Percentiles rank a stretch among this genome's conserved stretches.
phyloP scores from a whole-genome alignment of 2,329 filamentous ascomycete species.

The Neoascochyta sp. region DNA sequence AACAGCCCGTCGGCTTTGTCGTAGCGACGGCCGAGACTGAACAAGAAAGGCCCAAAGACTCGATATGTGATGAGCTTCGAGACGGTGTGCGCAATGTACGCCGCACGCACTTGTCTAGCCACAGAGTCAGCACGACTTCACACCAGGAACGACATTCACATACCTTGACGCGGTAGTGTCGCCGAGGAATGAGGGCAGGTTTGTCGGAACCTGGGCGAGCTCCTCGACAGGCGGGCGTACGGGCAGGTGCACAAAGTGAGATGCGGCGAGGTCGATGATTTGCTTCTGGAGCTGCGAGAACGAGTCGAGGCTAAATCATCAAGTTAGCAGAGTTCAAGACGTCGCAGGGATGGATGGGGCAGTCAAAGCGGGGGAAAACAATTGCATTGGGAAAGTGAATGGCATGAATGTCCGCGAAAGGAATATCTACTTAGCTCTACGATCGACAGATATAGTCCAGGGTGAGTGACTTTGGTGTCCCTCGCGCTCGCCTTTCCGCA shows the following conservation, averaged over 20 bases:
- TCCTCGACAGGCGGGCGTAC: constrained; percentile 50
- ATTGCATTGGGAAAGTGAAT: constrained; percentile 30
- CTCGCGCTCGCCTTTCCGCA: constrained; percentile 7
- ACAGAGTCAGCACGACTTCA: constrained; percentile 2
- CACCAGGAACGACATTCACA: too few relatives aligned
- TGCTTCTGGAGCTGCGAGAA: constrained; percentile 52
- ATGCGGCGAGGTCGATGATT: constrained; percentile 51
- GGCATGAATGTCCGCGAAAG: too few relatives aligned
- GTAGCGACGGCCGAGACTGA: constrained; percentile 52
- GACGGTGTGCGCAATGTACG: constrained; percentile 55
- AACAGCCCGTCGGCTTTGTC: constrained; percentile 57
- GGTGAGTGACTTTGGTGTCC: constrained; percentile 10
- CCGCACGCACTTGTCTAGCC: constrained; percentile 48
- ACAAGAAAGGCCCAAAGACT: constrained; percentile 57
- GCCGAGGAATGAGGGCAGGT: constrained; percentile 53
- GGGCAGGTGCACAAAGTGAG: constrained; percentile 52
- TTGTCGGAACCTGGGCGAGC: constrained; percentile 50
- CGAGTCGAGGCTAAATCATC: constrained; percentile 45
- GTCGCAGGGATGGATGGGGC: constrained; percentile 7
- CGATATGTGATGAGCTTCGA: constrained; percentile 55
- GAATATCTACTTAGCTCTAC: constrained; percentile 10
- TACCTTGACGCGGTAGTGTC: constrained; percentile 49
- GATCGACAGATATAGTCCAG: constrained; percentile 10
- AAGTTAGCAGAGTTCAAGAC: constrained; percentile 15
- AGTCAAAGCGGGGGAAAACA: constrained; percentile 10